Conservation (phyloP, 148 eudicot species). For the Camellia lanceoleosa region DNA sequence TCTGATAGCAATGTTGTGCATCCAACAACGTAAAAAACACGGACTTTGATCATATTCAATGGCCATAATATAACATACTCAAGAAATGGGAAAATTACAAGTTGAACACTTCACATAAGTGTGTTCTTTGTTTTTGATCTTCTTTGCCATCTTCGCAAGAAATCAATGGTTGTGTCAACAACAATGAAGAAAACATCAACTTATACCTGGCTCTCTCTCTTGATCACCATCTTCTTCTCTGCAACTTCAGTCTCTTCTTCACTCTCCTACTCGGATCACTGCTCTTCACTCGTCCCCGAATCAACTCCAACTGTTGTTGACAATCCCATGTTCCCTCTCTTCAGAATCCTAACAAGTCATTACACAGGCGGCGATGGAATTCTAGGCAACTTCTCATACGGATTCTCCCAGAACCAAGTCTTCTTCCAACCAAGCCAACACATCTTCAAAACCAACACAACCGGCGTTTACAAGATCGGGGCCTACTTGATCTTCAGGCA, state of each 20-base stretch:
- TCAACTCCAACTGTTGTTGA: slow-evolving; percentile 14
- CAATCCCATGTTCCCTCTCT: too few relatives aligned
- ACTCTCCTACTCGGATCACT: slow-evolving; percentile 20
- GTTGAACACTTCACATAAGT: too few relatives aligned
- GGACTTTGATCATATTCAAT: too few relatives aligned
- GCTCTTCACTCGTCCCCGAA: slow-evolving; percentile 28
- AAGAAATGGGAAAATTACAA: too few relatives aligned
- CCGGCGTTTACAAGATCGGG: slow-evolving; percentile 25
- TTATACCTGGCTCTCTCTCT: neutral
- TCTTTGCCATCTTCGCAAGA: too few relatives aligned
- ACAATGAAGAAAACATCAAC: neutral
- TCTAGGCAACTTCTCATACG: neutral
- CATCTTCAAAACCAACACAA: slow-evolving; percentile 15
- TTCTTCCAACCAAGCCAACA: neutral
- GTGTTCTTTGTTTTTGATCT: too few relatives aligned
- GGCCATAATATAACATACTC: too few relatives aligned
- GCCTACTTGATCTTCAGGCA: slow-evolving; percentile 10
- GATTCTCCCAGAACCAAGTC: neutral
- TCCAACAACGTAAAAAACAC: too few relatives aligned
- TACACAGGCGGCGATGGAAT: slow-evolving; percentile 26
- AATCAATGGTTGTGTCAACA: neutral
- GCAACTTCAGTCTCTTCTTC: neutral
- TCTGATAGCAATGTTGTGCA: too few relatives aligned
- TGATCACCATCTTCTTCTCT: neutral
- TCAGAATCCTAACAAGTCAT: neutral